These are phyloP conservation scores for Glomus cerebriforme DNA, from an alignment of 192 early-diverging fungal species.

Conservation along the genomic window DNA sequence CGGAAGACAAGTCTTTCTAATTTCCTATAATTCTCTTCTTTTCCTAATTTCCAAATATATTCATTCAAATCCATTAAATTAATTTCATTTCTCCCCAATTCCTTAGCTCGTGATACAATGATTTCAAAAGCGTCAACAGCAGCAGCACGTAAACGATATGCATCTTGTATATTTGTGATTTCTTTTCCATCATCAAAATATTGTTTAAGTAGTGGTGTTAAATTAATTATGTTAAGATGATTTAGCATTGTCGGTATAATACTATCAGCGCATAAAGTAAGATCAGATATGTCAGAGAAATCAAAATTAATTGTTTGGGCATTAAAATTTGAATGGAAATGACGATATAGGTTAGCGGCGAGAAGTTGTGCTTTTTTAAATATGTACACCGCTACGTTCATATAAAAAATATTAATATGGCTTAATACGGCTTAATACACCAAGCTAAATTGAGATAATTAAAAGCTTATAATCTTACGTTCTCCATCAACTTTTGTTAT, in stretches of 20 bases:
- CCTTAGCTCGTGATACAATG: slow-evolving; percentile 50
- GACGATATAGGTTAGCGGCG: slow-evolving; percentile 60
- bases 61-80: slow-evolving; percentile 58
- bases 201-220: slow-evolving; percentile 48
- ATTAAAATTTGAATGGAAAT: slow-evolving; percentile 49
- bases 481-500: slow-evolving; percentile 49
- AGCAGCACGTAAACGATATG: slow-evolving; percentile 68
- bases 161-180: slow-evolving; percentile 50
- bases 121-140: slow-evolving; percentile 64
- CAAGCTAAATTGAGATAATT: too few relatives aligned
- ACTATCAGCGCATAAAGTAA: slow-evolving; percentile 78
- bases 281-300: slow-evolving; percentile 63
- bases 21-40: slow-evolving; percentile 62
- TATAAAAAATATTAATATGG: too few relatives aligned
- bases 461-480: slow-evolving; percentile 20
- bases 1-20: slow-evolving; percentile 60
- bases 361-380: slow-evolving; percentile 81
- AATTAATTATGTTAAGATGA: slow-evolving; percentile 53
- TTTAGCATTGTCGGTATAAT: slow-evolving; percentile 70
- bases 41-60: slow-evolving; percentile 76
- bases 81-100: slow-evolving; percentile 40
- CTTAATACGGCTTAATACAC: background rate
- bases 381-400: slow-evolving; percentile 54
- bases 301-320: slow-evolving; percentile 56
- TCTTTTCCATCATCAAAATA: slow-evolving; percentile 52